These are phyloP conservation scores for Trichosporon asahii DNA, from an alignment of 1,284 basidiomycete species.

Conservation along the genomic window DNA sequence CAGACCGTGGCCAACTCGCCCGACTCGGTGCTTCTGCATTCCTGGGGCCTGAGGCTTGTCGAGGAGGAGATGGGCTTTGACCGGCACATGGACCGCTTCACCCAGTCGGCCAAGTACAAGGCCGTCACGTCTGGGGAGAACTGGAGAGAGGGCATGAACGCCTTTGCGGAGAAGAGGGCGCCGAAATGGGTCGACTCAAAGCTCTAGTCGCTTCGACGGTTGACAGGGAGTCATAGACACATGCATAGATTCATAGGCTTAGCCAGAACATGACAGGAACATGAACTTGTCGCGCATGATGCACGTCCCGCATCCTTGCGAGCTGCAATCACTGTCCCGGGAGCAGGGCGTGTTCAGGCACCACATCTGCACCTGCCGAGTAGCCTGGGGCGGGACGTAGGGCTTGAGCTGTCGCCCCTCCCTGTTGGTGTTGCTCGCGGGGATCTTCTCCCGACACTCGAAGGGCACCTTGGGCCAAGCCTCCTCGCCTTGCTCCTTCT, in stretches of 20 bases:
- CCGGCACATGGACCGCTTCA: constrained; percentile 18
- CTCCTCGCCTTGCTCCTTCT: background rate
- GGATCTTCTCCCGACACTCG: background rate
- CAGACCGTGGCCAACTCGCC: constrained; percentile 19
- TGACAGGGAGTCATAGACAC: background rate
- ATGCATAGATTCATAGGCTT: background rate
- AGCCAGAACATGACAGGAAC: background rate
- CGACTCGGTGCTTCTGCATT: constrained; percentile 15
- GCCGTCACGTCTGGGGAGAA: constrained; percentile 9
- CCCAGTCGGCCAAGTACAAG: background rate
- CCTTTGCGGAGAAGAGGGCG: constrained; percentile 15
- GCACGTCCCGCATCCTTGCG: background rate
- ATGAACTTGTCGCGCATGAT: constrained; percentile 3
- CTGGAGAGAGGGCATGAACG: constrained; percentile 18
- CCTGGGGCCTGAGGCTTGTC: constrained; percentile 15
- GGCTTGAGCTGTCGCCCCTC: background rate
- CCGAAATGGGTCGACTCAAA: constrained; percentile 15
- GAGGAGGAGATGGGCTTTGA: constrained; percentile 17
- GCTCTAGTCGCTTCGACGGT: background rate
- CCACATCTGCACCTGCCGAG: background rate
- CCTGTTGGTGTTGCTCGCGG: background rate
- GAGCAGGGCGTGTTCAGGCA: background rate
- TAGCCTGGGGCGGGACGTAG: background rate
- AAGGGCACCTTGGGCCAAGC: background rate
- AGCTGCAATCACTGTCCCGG: background rate